Evolutionary conservation across 1,284 basidiomycete species (phyloP), one percentile per base, ranked within the genome.

Genomic region (Salmacisia buchloeana): DNA sequence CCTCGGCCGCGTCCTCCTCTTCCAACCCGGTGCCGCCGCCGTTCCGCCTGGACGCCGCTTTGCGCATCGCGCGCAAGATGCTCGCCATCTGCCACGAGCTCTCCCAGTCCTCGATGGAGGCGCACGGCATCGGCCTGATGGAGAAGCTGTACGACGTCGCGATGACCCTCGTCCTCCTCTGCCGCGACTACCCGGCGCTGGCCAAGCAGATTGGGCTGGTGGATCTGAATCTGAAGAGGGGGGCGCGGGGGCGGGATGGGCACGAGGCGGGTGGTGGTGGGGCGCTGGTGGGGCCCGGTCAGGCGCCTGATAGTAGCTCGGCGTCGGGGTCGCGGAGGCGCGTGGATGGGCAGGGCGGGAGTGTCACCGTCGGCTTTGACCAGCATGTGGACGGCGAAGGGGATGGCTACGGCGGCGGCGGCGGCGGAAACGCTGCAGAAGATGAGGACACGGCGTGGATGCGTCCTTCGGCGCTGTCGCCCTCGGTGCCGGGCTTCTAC

Each of bases 61-160:
- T 74, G 49, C 67, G 71, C 58, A 70, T 74, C 34, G 73, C 72
- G 2, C 61, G 71, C n/a, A 65, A 69, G 46, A 71, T 68, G 23
- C 43, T 72, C n/a, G 62, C 69, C 2, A 66, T 74, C 5, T 74
- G 72, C 66, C 69, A 70, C 62, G 63, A 64, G 27, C 64, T 74
- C 10, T 62, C 64, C 12, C 60, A 73, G 13, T 57, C 68, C 1
- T 61, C 65, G 18, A 74, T 74, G 73, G 73, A 74, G 49, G 73
- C 70, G 36, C 73, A 74, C 41, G 73, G 73, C 10, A 69, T 74
- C 31, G 73, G 73, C 1, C 57, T 73, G 13, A 68, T 69, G 6
- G 58, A 69, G 3, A 74, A 74, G 45, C 62, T 74, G 27, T 73
- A 73, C 65, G 73, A 74, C 56, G 71, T 74, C 21, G 73, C 73